A percentile compares a stretch with the other conserved stretches of the same genome.
These are phyloP conservation scores for Pseudogymnoascus sp. DNA, from an alignment of 2,329 filamentous ascomycete species.

Conservation along the genomic window DNA sequence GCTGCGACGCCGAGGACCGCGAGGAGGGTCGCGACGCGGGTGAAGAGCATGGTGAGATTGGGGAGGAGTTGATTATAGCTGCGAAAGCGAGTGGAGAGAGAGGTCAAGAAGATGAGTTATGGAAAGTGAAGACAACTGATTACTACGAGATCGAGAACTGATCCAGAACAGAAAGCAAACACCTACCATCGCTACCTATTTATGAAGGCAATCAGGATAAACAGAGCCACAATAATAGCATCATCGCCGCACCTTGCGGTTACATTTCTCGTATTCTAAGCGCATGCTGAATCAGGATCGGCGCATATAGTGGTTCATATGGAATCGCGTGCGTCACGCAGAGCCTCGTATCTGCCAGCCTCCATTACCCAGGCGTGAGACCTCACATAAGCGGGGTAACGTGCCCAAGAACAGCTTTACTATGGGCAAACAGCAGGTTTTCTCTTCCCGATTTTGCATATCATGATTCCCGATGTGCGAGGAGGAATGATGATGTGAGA, in stretches of 20 bases:
- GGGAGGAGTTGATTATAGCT: background rate
- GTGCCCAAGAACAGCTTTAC: background rate
- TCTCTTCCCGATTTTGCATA: background rate
- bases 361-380: background rate
- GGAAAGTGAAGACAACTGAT: background rate
- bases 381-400: conserved; percentile 2
- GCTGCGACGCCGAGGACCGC: background rate
- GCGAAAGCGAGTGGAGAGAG: background rate
- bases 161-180: background rate
- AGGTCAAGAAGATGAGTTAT: background rate
- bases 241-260: background rate
- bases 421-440: background rate
- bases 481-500: background rate
- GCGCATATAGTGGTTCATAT: background rate
- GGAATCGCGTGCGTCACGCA: background rate
- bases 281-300: background rate
- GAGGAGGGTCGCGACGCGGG: background rate
- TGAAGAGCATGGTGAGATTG: background rate
- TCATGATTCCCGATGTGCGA: background rate
- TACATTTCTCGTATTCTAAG: conserved; percentile 6
- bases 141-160: background rate
- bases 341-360: background rate
- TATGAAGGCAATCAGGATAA: background rate
- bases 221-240: conserved; percentile 5
- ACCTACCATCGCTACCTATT: background rate